phyloP scores from a whole-genome alignment of 2,329 filamentous ascomycete genomes.

The Alternaria postmessia region DNA sequence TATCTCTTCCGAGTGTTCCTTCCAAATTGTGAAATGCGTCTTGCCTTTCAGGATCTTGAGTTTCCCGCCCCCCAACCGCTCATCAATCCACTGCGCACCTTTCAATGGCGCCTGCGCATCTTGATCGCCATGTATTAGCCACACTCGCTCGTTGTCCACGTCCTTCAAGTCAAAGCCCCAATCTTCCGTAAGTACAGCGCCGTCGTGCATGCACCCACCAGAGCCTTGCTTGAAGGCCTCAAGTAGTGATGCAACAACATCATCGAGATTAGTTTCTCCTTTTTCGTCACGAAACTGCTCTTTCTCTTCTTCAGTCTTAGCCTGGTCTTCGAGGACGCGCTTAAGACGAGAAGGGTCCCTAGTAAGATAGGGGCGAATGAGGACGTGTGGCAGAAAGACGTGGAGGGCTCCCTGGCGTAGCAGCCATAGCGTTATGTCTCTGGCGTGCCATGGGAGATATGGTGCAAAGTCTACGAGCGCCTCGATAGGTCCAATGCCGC shows the following conservation, averaged over 20 bases:
- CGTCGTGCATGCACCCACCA: slow-evolving; percentile 25
- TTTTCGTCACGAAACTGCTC: slow-evolving; percentile 16
- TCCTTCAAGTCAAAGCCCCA: slow-evolving; percentile 33
- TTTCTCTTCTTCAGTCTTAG: slow-evolving; percentile 30
- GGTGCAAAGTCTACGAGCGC: slow-evolving; percentile 16
- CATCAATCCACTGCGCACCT: slow-evolving; percentile 30
- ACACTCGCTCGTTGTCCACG: slow-evolving; percentile 24
- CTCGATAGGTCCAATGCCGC: slow-evolving; percentile 31
- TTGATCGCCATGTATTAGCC: slow-evolving; percentile 32
- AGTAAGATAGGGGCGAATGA: slow-evolving; percentile 25
- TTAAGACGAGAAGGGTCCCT: slow-evolving; percentile 27
- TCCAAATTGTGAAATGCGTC: slow-evolving; percentile 36
- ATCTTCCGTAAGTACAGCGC: slow-evolving; percentile 21
- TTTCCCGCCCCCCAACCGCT: slow-evolving; percentile 26
- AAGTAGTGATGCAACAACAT: slow-evolving; percentile 23
- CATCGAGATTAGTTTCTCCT: slow-evolving; percentile 25
- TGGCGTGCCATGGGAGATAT: slow-evolving; percentile 20
- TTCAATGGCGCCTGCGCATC: slow-evolving; percentile 26
- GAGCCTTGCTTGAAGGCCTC: slow-evolving; percentile 30
- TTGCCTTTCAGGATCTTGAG: slow-evolving; percentile 27
- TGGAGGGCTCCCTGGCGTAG: slow-evolving; percentile 20
- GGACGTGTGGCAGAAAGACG: slow-evolving; percentile 20
- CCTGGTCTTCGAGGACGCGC: slow-evolving; percentile 29
- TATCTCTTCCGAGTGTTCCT: slow-evolving; percentile 28
- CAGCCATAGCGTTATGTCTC: slow-evolving; percentile 25